Percentiles rank a stretch among this genome's conserved stretches.
Evolutionary conservation across 2,329 filamentous ascomycete genomes (phyloP).

Genomic region (Fusarium mexicanum): DNA sequence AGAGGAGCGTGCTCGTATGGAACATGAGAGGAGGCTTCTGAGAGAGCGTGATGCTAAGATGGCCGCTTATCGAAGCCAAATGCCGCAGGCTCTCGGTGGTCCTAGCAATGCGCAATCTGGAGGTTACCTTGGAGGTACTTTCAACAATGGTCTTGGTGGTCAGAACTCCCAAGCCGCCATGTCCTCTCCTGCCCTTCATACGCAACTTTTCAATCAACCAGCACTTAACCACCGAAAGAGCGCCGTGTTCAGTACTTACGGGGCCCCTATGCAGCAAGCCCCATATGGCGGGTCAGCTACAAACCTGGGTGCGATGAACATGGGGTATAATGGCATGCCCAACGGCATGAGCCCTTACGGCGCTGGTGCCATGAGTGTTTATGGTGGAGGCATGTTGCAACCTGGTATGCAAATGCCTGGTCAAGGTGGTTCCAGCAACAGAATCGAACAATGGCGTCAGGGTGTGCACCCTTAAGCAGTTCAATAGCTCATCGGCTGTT

Average conservation of each 20-base stretch:
- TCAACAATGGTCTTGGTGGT: slow-evolving; percentile 63
- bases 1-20: slow-evolving; percentile 53
- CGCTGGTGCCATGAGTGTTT: slow-evolving; percentile 38
- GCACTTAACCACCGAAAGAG: slow-evolving; percentile 45
- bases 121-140: slow-evolving; percentile 62
- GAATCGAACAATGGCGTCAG: slow-evolving; percentile 56
- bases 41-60: slow-evolving; percentile 60
- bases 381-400: slow-evolving; percentile 44
- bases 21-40: slow-evolving; percentile 53
- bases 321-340: slow-evolving; percentile 39
- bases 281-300: slow-evolving; percentile 42
- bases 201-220: slow-evolving; percentile 35
- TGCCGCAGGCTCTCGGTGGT: slow-evolving; percentile 55
- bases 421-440: slow-evolving; percentile 46
- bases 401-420: slow-evolving; percentile 44
- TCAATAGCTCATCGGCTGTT: neutral
- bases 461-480: slow-evolving; percentile 49
- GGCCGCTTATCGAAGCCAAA: slow-evolving; percentile 59
- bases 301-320: slow-evolving; percentile 32
- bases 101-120: slow-evolving; percentile 50
- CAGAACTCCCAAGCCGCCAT: slow-evolving; percentile 38
- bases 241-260: slow-evolving; percentile 46
- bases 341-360: slow-evolving; percentile 34
- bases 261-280: slow-evolving; percentile 38
- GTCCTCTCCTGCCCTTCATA: slow-evolving; percentile 43